These are phyloP conservation scores for Ophiostoma sp. DNA, from an alignment of 2,329 filamentous ascomycete species.

Conservation along the genomic window DNA sequence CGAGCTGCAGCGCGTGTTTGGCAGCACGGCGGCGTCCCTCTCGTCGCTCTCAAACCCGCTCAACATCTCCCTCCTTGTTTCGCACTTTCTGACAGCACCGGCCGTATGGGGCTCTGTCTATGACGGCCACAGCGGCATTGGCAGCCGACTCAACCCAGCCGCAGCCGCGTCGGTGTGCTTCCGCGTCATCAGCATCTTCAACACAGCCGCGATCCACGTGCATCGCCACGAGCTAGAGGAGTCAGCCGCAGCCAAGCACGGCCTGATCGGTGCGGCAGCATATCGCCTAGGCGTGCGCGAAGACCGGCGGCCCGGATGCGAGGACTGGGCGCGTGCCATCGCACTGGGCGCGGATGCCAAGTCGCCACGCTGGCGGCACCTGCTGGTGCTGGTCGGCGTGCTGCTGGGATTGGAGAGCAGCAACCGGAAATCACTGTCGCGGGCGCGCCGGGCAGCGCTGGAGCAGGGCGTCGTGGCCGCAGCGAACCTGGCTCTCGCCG, in stretches of 20 bases:
- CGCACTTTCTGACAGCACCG: slow-evolving; percentile 64
- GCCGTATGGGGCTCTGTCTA: slow-evolving; percentile 55
- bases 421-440: slow-evolving; percentile 58
- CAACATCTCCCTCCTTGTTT: slow-evolving; percentile 67
- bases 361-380: slow-evolving; percentile 71
- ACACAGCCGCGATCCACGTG: slow-evolving; percentile 56
- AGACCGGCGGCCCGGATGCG: slow-evolving; percentile 38
- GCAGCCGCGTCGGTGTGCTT: slow-evolving; percentile 39
- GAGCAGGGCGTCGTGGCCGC: slow-evolving; percentile 70
- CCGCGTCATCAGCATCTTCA: slow-evolving; percentile 65
- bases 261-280: slow-evolving; percentile 18
- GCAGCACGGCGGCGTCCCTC: slow-evolving; percentile 62
- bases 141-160: too few relatives aligned
- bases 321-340: slow-evolving; percentile 53
- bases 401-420: slow-evolving; percentile 68
- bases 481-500: slow-evolving; percentile 64
- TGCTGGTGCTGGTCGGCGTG: slow-evolving; percentile 72
- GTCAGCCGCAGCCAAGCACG: slow-evolving; percentile 32
- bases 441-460: slow-evolving; percentile 58
- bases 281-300: slow-evolving; percentile 13
- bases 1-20: slow-evolving; percentile 48
- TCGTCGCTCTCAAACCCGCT: slow-evolving; percentile 66
- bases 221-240: slow-evolving; percentile 45
- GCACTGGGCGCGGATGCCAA: slow-evolving; percentile 53
- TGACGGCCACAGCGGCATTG: neutral